A percentile compares a stretch with the other conserved stretches of the same genome.
These are phyloP conservation scores for Symbiodinium natans DNA, from an alignment of 73 alveolate genomes.

Conservation along the genomic window DNA sequence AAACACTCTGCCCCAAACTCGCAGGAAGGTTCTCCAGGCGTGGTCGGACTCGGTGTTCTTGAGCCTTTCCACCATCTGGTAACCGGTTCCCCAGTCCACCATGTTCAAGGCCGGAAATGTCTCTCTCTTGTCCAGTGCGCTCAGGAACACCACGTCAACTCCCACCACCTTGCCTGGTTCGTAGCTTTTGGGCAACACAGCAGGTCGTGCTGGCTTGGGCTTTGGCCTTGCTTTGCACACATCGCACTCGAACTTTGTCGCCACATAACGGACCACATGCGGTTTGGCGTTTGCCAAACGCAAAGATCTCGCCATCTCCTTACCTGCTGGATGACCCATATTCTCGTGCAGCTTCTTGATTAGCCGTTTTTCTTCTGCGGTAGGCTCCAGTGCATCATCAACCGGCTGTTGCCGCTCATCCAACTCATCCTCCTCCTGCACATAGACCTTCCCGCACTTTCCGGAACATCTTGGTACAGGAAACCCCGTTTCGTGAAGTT, in stretches of 20 bases:
- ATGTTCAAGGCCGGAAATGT: background rate
- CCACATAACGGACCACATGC: background rate
- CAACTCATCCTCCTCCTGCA: background rate
- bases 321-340: background rate
- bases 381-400: background rate
- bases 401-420: background rate
- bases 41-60: background rate
- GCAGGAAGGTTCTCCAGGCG: background rate
- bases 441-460: background rate
- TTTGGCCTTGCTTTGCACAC: background rate
- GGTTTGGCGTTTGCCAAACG: background rate
- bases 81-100: constrained; percentile 33
- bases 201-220: background rate
- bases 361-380: background rate
- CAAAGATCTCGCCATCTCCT: background rate
- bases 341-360: constrained; percentile 23
- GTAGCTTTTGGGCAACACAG: background rate
- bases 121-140: background rate
- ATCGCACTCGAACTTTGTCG: background rate
- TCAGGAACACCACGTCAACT: background rate
- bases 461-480: background rate
- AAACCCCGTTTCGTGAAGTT: background rate
- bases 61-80: constrained; percentile 32
- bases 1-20: background rate
- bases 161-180: background rate